Evolutionary conservation across 2,329 filamentous ascomycete species (phyloP).

Genomic region (Incumbomyces delicatus): DNA sequence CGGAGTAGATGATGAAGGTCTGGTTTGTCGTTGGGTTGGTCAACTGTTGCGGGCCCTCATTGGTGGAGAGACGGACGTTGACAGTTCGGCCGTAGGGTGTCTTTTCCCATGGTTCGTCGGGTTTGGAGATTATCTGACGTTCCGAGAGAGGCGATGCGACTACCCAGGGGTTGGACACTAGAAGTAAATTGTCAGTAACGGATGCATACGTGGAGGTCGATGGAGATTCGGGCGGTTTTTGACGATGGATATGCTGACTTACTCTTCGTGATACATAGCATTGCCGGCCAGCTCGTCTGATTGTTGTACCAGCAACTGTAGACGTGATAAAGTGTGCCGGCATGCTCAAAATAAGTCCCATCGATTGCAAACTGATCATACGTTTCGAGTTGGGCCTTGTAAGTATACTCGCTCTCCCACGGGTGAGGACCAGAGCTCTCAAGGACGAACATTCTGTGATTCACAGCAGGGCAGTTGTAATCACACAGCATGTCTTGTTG

Average conservation of each 20-base stretch:
- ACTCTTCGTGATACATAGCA: constrained; percentile 42
- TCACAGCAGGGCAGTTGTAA: constrained; percentile 40
- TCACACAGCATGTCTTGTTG: constrained; percentile 40
- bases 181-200: not conserved
- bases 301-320: constrained; percentile 29
- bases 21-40: constrained; percentile 39
- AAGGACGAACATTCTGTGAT: constrained; percentile 44
- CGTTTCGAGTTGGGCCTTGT: constrained; percentile 40
- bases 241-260: constrained; percentile 1
- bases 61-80: constrained; percentile 33
- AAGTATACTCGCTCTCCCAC: constrained; percentile 36
- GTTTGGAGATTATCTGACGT: constrained; percentile 38
- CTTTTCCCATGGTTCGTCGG: constrained; percentile 42
- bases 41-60: constrained; percentile 44
- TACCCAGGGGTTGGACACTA: constrained; percentile 38
- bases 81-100: constrained; percentile 38
- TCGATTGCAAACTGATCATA: constrained; percentile 47
- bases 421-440: constrained; percentile 34
- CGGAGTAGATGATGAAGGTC: constrained; percentile 41
- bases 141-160: constrained; percentile 37
- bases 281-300: constrained; percentile 42
- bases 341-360: constrained; percentile 43
- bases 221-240: not conserved
- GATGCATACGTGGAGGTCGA: not conserved
- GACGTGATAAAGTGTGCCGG: constrained; percentile 31